These are phyloP conservation scores for Mortierella sp. DNA, from an alignment of 371 early-diverging fungal species.

Conservation along the genomic window DNA sequence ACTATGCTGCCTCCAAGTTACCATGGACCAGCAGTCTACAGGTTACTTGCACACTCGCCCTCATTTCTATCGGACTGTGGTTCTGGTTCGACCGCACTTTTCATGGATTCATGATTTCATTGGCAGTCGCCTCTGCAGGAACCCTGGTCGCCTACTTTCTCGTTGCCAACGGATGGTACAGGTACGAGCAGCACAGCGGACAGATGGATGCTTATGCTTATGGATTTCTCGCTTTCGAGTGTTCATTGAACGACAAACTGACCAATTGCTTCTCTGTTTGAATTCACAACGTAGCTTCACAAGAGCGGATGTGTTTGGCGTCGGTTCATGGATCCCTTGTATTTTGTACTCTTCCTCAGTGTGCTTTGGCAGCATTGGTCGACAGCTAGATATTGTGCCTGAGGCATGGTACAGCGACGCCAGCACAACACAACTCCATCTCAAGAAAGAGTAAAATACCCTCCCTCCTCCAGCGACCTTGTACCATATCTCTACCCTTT, in stretches of 20 bases:
- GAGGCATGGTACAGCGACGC: conserved; percentile 35
- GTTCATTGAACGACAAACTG: background rate
- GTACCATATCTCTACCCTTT: background rate
- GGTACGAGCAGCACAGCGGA: conserved; percentile 40
- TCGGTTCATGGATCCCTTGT: conserved; percentile 71
- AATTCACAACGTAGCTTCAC: conserved; percentile 58
- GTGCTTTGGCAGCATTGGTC: conserved; percentile 71
- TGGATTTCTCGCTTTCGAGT: background rate
- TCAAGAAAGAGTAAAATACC: conserved; percentile 27
- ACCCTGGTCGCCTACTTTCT: conserved; percentile 65
- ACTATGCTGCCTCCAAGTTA: conserved; percentile 69
- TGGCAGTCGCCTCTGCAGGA: conserved; percentile 62
- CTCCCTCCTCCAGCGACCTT: background rate
- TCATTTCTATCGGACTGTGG: conserved; percentile 70
- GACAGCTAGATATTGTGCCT: conserved; percentile 59
- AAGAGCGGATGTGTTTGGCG: conserved; percentile 67
- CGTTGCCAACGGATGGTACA: conserved; percentile 66
- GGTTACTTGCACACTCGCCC: conserved; percentile 65
- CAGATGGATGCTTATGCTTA: background rate
- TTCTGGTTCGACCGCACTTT: conserved; percentile 72
- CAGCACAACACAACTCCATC: conserved; percentile 1
- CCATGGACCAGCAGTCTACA: conserved; percentile 66
- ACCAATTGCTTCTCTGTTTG: background rate
- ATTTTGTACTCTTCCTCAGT: conserved; percentile 69
- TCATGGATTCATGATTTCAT: conserved; percentile 68